Base-by-base conservation (phyloP, 768 basidiomycete species). In the Chalciporus piperatus region DNA sequence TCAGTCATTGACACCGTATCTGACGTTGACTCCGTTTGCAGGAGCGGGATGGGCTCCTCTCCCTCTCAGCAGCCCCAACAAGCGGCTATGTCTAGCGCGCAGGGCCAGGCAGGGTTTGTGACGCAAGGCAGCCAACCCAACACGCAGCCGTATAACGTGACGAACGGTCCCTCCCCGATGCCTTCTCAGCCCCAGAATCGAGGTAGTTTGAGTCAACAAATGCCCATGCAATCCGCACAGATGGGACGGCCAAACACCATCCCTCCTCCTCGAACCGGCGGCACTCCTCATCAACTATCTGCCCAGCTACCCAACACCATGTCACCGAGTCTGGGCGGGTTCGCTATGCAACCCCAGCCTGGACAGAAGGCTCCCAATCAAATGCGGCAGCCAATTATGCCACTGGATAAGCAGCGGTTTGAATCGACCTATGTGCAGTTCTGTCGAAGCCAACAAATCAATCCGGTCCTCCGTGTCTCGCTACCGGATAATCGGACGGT, bases 401-500 rank as follows among this genome's bases (percentile, higher is more conserved):
- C 78, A 17, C 58, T 83, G 35, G 79, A 82, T 16, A 82, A 79
- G 51, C 40, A 44, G 7, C 72, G 72, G 19, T 88, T 89, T 56
- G 78, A 84, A 1, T 58, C 54, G 3, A 72, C 76, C 14, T 84
- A 79, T 60, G 74, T 73, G 45, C 72, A 64, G 17, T 85, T 74
- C 56, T 78, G 77, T 55, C 48, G 59, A 40, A 76, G 69, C 45
- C 73, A 76, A 48, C 63, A 65, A 7, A 58, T 78, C 41, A 69
- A 71, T 20, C 63, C 73, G 14, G 76, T 80, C 49, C 53, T 62
- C 38, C 72, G 72, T 3, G 50, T 78, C 35, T 52, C 82, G 59
- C 71, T 67, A 32, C 70, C 82, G 35, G 85, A 87, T 9, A 74
- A 74, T 48, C 76, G 80, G 32, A 64, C 55, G 38, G 77, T 89